phyloP scores from a whole-genome alignment of 495 filamentous ascomycete species.

The Acidiella bohemica region DNA sequence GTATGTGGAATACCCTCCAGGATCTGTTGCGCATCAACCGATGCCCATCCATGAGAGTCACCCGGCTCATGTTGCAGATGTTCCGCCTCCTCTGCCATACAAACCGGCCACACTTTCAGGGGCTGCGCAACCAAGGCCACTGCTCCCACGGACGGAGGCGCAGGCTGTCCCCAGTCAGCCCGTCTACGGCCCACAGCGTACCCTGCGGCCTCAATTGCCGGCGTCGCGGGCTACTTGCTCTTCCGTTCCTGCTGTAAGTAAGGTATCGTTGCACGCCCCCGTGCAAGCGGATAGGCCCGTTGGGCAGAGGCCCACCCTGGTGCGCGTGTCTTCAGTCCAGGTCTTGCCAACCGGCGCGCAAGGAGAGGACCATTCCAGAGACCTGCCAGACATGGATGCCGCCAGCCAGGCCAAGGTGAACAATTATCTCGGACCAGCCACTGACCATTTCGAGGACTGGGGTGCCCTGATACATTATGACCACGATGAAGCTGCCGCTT shows the following conservation, averaged over 20 bases:
- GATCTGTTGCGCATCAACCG: too few species aligned
- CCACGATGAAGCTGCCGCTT: background rate
- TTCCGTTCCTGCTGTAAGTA: conserved; percentile 14
- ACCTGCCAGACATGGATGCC: background rate
- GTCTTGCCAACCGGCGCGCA: background rate
- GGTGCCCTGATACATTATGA: conserved; percentile 10
- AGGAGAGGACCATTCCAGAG: background rate
- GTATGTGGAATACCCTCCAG: too few species aligned
- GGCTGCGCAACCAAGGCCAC: conserved; percentile 6
- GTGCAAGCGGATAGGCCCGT: too few species aligned
- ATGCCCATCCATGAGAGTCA: background rate
- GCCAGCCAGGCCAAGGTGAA: too few species aligned
- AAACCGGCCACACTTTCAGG: too few species aligned
- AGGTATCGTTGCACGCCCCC: too few species aligned
- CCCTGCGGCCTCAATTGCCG: conserved; percentile 7
- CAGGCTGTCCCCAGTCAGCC: conserved; percentile 3
- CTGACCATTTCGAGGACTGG: conserved; percentile 11
- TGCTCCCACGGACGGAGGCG: conserved; percentile 12
- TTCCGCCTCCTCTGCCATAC: background rate
- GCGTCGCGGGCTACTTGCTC: conserved; percentile 1
- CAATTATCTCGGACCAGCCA: too few species aligned
- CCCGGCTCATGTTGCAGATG: background rate
- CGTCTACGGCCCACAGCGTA: conserved; percentile 1
- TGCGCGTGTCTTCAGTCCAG: background rate
- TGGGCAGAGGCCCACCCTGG: too few species aligned